A percentile compares a stretch with the other conserved stretches of the same genome.
Evolutionary conservation across 352 stramenopile species (phyloP).

Genomic region (Aphanomyces euteiches): DNA sequence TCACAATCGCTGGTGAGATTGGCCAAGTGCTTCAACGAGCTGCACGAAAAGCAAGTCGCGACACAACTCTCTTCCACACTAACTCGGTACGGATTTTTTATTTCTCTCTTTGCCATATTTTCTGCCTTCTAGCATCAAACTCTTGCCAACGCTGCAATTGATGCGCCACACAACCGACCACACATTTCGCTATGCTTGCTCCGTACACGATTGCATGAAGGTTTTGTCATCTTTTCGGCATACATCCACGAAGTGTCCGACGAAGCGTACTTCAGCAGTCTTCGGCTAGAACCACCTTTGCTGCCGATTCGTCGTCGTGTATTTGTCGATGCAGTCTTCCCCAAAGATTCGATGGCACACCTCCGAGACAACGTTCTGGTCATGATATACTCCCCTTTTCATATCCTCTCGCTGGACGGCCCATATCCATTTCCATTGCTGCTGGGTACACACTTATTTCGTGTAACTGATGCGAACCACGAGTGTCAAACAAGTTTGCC

Average conservation of each 20-base stretch:
- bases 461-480: constrained; percentile 4
- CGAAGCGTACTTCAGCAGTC: neutral
- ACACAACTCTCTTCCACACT: constrained; percentile 25
- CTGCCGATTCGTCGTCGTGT: neutral
- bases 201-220: constrained; percentile 5
- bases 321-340: constrained; percentile 23
- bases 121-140: neutral
- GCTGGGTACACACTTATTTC: constrained; percentile 20
- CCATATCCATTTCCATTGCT: constrained; percentile 27
- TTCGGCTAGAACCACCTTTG: neutral
- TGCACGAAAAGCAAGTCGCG: constrained; percentile 25
- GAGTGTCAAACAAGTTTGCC: constrained; percentile 21
- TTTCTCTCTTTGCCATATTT: neutral
- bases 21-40: constrained; percentile 14
- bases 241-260: constrained; percentile 28
- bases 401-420: constrained; percentile 16
- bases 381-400: constrained; percentile 19
- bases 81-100: constrained; percentile 3
- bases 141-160: constrained; percentile 15
- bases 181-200: constrained; percentile 26
- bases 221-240: constrained; percentile 18
- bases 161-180: constrained; percentile 20
- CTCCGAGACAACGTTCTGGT: neutral
- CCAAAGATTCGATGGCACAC: neutral
- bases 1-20: constrained; percentile 19